Conservation (phyloP, 306 rosid genomes). For the Fagus sylvatica region DNA sequence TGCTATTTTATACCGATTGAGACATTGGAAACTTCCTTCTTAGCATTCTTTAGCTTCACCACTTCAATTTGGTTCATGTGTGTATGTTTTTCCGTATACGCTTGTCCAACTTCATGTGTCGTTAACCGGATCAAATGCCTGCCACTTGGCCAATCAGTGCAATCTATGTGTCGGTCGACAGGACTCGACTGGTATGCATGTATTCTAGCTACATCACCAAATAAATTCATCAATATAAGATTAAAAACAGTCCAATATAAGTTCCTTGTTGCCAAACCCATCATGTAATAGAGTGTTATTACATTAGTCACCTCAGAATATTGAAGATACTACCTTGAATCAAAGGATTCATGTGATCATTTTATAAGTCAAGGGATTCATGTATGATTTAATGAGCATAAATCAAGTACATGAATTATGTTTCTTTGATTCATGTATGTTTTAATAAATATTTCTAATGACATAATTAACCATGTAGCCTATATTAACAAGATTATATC, state of each 20-base stretch:
- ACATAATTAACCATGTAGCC: too few species aligned
- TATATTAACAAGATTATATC: too few species aligned
- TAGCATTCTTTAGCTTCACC: not conserved
- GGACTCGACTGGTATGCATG: too few species aligned
- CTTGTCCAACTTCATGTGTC: not conserved
- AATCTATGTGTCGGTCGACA: not conserved
- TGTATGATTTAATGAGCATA: too few species aligned
- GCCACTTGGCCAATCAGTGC: not conserved
- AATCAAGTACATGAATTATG: too few species aligned
- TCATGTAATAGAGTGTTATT: not conserved
- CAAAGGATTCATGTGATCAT: too few species aligned
- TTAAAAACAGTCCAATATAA: too few species aligned
- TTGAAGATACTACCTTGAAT: too few species aligned
- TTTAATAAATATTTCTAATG: too few species aligned
- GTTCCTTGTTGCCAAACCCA: not conserved
- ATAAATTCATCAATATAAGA: too few species aligned
- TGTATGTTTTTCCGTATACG: not conserved
- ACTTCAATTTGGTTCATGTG: not conserved
- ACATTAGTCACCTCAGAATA: not conserved
- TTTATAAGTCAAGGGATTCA: too few species aligned
- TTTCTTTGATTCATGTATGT: too few species aligned
- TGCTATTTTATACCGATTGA: not conserved
- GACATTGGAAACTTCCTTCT: not conserved
- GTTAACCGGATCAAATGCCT: not conserved
- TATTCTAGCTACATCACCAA: not conserved